phyloP scores from a whole-genome alignment of 768 basidiomycete species.

The Naganishia friedmannii region DNA sequence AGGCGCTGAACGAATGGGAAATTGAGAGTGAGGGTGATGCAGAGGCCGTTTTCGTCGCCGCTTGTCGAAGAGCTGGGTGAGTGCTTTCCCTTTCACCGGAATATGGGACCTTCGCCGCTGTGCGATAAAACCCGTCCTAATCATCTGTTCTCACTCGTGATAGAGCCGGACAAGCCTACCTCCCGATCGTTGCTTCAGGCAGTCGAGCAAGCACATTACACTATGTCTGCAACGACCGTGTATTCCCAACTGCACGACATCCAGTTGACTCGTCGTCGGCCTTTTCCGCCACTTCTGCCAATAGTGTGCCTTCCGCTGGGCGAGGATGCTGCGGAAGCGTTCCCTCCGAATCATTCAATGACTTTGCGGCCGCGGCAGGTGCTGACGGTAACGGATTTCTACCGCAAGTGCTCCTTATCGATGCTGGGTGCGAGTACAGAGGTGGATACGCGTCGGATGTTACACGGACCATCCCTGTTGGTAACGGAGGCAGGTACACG shows the following conservation, averaged over 20 bases:
- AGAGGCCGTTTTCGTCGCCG: conserved; percentile 87
- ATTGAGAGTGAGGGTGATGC: conserved; percentile 91
- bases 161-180: conserved; percentile 83
- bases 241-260: conserved; percentile 44
- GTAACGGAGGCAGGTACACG: conserved; percentile 86
- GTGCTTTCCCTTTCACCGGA: conserved; percentile 37
- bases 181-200: conserved; percentile 86
- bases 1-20: conserved; percentile 65
- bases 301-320: conserved; percentile 25
- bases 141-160: background rate
- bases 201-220: conserved; percentile 84
- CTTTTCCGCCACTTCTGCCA: conserved; percentile 1
- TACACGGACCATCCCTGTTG: conserved; percentile 60
- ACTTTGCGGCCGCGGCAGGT: conserved; percentile 52
- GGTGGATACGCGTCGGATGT: conserved; percentile 65
- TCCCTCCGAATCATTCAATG: conserved; percentile 38
- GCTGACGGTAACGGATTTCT: conserved; percentile 36
- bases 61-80: conserved; percentile 82
- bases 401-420: conserved; percentile 72
- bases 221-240: conserved; percentile 78
- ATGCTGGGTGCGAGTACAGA: conserved; percentile 88
- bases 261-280: conserved; percentile 6
- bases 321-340: conserved; percentile 47
- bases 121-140: background rate
- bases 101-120: background rate